Evolutionary conservation across 2,329 filamentous ascomycete genomes (phyloP), one percentile per base, ranked within the genome.

Genomic region (Aspergillus transmontanensis): DNA sequence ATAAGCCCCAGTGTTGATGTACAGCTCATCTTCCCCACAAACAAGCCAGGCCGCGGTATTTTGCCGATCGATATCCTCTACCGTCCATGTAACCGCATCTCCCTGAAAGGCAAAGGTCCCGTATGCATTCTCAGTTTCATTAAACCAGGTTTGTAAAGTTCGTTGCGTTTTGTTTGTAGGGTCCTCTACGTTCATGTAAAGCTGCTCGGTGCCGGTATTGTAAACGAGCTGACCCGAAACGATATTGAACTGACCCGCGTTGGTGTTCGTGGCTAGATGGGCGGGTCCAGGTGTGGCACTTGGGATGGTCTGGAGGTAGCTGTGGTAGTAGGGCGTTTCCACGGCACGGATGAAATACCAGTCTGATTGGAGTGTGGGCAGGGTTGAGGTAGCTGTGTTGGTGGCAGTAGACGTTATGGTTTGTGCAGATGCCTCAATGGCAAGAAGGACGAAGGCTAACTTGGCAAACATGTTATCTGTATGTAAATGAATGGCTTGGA

Each of bases 191-290:
- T 62, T 61, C 62, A 64, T 64, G 51, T 62, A 64, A 5, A 64
- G 50, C 30, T 46, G 48, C 19, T 62, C 57, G 11, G 43, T 26
- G 16, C 61, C 61, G 28, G 59, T 59, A 51, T 64, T 45, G 51
- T 64, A 64, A 26, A 64, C 56, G 1, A 64, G 60, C 30, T 64
- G 62, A 19, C 62, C 62, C 19, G 55, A 41, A 45, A 62, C 34
- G 16, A 64, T 41, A 43, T 64, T 64, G 59, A 62, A 64, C 55
- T 64, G 62, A 23, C 62, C 62, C 12, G 62, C 62, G 16, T 64
- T 57, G 6, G 60, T 58, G 34, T 61, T 61, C 9, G 50, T 11
- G 21, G 56, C 48, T 19, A 64, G 59, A 26, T 64, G 57, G 12
- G 59, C 62, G 5, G 57, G 48, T 12, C 55, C 57, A 1, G 62